Evolutionary conservation across 371 early-diverging fungal genomes (phyloP).

Genomic region (Mortierella sp.): DNA sequence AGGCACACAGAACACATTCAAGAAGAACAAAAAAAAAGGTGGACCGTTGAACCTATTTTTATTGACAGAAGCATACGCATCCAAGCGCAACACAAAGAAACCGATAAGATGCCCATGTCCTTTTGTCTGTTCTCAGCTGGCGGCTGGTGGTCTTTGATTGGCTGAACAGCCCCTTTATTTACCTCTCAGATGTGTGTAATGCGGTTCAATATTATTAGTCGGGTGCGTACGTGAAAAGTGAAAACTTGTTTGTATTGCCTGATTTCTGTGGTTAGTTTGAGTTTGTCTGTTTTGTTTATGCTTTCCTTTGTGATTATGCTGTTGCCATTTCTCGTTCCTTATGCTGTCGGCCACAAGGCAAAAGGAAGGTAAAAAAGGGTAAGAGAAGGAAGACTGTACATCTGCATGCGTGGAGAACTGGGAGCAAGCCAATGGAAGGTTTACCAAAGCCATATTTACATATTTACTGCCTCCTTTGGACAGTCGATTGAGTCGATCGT

Average conservation of each 20-base stretch:
- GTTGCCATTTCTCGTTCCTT: background rate
- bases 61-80: background rate
- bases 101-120: background rate
- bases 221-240: background rate
- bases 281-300: background rate
- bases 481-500: no score
- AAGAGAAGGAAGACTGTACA: no score
- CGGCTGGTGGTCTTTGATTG: slow-evolving; percentile 6
- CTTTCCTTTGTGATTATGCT: background rate
- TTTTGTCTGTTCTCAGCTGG: background rate
- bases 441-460: no score
- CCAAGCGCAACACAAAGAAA: background rate
- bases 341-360: background rate
- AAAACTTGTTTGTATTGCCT: background rate
- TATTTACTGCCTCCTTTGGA: no score
- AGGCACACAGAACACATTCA: background rate
- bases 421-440: no score
- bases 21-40: background rate
- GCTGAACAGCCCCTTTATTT: background rate
- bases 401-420: no score
- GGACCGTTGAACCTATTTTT: slow-evolving; percentile 13
- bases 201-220: background rate
- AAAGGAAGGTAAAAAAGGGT: no score
- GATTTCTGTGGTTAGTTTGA: background rate
- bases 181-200: background rate